Percentiles rank a stretch among this genome's conserved stretches.
These are phyloP conservation scores for Talaromyces albobiverticillius DNA, from an alignment of 2,329 filamentous ascomycete genomes.

Conservation along the genomic window DNA sequence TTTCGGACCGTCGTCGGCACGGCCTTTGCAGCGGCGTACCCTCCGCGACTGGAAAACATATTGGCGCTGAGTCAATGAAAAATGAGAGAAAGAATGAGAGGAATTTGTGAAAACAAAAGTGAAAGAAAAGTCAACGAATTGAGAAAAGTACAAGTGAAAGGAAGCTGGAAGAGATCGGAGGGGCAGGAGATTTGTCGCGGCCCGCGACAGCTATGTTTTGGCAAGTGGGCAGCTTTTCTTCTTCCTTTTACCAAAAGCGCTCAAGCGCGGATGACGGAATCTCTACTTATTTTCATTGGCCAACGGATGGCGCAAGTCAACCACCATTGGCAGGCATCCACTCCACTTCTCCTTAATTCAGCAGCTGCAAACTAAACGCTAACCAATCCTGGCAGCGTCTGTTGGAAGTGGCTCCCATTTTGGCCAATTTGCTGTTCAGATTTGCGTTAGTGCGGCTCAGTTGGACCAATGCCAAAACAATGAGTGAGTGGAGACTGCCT, in stretches of 20 bases:
- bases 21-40: conserved; percentile 23
- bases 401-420: neutral
- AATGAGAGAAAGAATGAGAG: neutral
- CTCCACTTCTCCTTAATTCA: neutral
- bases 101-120: too few species aligned
- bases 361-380: neutral
- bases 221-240: neutral
- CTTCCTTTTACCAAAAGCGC: neutral
- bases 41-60: conserved; percentile 28
- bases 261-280: neutral
- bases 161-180: neutral
- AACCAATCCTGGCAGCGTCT: neutral
- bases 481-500: too few species aligned
- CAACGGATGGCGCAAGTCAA: neutral
- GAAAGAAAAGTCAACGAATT: too few species aligned
- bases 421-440: neutral
- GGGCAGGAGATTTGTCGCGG: neutral
- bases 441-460: neutral
- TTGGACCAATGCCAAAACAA: too few species aligned
- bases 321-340: neutral
- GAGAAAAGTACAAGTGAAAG: neutral
- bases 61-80: neutral
- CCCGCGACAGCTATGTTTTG: too few species aligned
- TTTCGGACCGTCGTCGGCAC: conserved; percentile 13
- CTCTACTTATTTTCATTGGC: neutral